Conservation (phyloP, 1,284 basidiomycete species). For the Apiotrichum mycotoxinovorans region DNA sequence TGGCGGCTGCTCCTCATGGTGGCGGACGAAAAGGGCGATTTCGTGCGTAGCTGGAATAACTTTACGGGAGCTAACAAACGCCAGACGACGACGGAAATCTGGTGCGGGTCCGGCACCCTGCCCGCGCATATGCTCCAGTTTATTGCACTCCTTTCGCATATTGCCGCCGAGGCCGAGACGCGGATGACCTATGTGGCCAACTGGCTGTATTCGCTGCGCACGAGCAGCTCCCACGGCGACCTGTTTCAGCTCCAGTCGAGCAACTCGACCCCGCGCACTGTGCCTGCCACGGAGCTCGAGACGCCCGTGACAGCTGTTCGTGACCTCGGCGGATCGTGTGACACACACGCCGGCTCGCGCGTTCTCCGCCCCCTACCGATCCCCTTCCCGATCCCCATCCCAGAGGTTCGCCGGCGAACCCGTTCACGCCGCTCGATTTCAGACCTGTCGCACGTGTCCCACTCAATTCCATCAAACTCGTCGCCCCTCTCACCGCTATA, state of each 20-base stretch:
- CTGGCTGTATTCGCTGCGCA: conserved; percentile 1
- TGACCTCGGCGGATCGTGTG: no score
- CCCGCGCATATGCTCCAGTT: background rate
- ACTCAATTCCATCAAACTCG: no score
- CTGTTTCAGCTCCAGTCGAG: background rate
- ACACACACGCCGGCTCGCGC: no score
- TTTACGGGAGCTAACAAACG: background rate
- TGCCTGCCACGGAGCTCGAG: background rate
- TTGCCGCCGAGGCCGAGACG: background rate
- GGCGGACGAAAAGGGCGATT: background rate
- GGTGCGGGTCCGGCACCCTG: conserved; percentile 1
- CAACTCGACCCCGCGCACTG: background rate
- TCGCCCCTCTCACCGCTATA: background rate
- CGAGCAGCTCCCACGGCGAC: background rate
- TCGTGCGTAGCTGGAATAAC: background rate
- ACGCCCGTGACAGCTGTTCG: background rate
- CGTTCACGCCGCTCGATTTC: no score
- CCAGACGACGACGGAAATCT: conserved; percentile 1
- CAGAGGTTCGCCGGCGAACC: background rate
- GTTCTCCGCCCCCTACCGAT: background rate
- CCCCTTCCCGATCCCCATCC: background rate
- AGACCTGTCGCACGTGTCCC: background rate
- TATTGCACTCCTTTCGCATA: background rate
- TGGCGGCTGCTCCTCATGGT: background rate
- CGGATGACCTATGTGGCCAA: background rate